Base-by-base conservation (phyloP, 2,329 filamentous ascomycete species). In the Rosellinia necatrix region DNA sequence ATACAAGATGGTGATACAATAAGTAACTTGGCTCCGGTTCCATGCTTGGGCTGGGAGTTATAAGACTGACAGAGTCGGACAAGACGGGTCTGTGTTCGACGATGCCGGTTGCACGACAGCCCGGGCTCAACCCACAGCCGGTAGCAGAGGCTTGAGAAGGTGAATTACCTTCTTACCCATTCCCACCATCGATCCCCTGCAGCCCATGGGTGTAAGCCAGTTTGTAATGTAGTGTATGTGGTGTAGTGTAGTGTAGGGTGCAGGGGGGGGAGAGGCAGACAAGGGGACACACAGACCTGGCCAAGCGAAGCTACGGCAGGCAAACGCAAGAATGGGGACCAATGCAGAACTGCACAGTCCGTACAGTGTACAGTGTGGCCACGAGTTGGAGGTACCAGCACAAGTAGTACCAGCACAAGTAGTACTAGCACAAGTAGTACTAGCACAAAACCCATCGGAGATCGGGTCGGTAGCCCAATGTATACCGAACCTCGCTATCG, bases 251-350 rank as follows among this genome's bases (percentile, higher is more conserved):
- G 17, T 8, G 32, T 13, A 40, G 30, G 32, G 21, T 24, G 32
- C 13, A 49, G 40, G 47, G 49, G 40, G 17, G 30, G 21, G 30
- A 24, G 22, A 19, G 9, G 22, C 19, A 22, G 43, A 38, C 48
- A 51, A 48, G 54, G 54, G 38, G 42, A 30, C 35, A 30, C 35
- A 37, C 22, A 32, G 47, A 21, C 29, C 35, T 10, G 27, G 34
- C 48, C 53, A 24, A 50, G 25, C n/a, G n/a, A 40, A n/a, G 38
- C 52, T 38, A 44, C n/a, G n/a, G n/a, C n/a, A n/a, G n/a, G n/a
- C n/a, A n/a, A n/a, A n/a, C n/a, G n/a, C n/a, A n/a, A n/a, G n/a
- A n/a, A n/a, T n/a, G n/a, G n/a, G n/a, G n/a, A n/a, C n/a, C n/a
- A n/a, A n/a, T n/a, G n/a, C n/a, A n/a, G n/a, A n/a, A n/a, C n/a